Evolutionary conservation across 2,329 filamentous ascomycete species (phyloP), one percentile per base, ranked within the genome.

Genomic region (Malbranchea cinnamomea): DNA sequence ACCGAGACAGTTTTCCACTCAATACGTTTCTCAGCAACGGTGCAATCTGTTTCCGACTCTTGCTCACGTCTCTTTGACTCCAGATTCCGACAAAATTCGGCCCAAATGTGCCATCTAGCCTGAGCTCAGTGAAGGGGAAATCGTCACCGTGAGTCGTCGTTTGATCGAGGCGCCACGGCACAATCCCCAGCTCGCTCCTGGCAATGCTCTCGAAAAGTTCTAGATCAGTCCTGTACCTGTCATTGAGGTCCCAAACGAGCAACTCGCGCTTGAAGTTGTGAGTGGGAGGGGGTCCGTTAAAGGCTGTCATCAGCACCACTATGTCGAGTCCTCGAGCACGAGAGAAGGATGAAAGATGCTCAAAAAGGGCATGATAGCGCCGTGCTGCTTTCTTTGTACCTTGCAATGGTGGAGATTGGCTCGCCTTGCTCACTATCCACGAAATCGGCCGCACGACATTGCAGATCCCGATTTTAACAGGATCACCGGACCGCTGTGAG

Each of bases 41-140:
- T 10, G 63, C 72, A 28, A 76, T 69, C 51, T 68, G 65, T 50
- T 77, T 77, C 38, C 72, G 59, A 44, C 70, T 76, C 37, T 68
- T 67, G 26, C 60, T 59, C 24, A 70, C 52, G 36, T 71, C 62
- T 10, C 51, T 54, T 48, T 75, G 71, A 39, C 59, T 52, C 70
- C 70, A 76, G 4, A 69, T 45, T 29, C 54, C 59, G 36, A 56
- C 57, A 53, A 55, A 63, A 20, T 50, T 34, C n/a, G n/a, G n/a
- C n/a, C n/a, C n/a, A n/a, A n/a, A n/a, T n/a, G n/a, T n/a, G n/a
- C n/a, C n/a, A n/a, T n/a, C n/a, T n/a, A n/a, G n/a, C n/a, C n/a
- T n/a, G n/a, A n/a, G n/a, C n/a, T n/a, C n/a, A n/a, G n/a, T n/a
- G n/a, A n/a, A n/a, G n/a, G n/a, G n/a, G n/a, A n/a, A n/a, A n/a